Evolutionary conservation across 768 basidiomycete species (phyloP).

Genomic region (Tylopilus rubrobrunneus): DNA sequence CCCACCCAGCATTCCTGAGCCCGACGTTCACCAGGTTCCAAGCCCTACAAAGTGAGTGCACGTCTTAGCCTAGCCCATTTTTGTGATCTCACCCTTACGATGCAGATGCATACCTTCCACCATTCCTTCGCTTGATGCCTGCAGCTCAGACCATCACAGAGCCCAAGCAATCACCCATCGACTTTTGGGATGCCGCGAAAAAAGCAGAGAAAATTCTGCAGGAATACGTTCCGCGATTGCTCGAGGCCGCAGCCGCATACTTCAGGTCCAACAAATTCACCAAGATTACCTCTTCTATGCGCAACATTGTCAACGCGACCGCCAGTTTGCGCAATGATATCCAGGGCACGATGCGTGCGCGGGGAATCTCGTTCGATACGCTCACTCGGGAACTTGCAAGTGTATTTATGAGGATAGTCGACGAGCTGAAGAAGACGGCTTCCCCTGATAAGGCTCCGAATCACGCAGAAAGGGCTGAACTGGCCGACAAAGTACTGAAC

Average conservation of each 20-base stretch:
- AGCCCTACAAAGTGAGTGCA: background rate
- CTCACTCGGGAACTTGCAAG: slow-evolving; percentile 12
- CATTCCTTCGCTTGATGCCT: background rate
- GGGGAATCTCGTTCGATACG: slow-evolving; percentile 1
- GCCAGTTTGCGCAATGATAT: slow-evolving; percentile 11
- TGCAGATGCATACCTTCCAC: background rate
- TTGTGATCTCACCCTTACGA: too few relatives aligned
- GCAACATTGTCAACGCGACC: slow-evolving; percentile 11
- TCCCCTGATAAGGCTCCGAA: background rate
- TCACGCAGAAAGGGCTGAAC: background rate
- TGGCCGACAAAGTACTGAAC: slow-evolving; percentile 7
- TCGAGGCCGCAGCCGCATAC: background rate
- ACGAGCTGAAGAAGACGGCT: slow-evolving; percentile 2
- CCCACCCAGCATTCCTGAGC: background rate
- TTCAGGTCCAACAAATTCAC: slow-evolving; percentile 8
- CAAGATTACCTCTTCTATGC: slow-evolving; percentile 1
- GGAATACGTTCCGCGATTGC: slow-evolving; percentile 4
- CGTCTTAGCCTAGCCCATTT: too few relatives aligned
- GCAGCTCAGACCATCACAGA: background rate
- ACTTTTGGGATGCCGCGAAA: slow-evolving; percentile 13
- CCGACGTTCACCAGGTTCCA: background rate
- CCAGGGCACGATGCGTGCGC: slow-evolving; percentile 4
- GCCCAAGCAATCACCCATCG: background rate
- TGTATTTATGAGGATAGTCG: slow-evolving; percentile 1
- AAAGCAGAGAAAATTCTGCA: slow-evolving; percentile 1